Evolutionary conservation across 2,329 filamentous ascomycete genomes (phyloP).

Genomic region (Paecilomyces niveus): DNA sequence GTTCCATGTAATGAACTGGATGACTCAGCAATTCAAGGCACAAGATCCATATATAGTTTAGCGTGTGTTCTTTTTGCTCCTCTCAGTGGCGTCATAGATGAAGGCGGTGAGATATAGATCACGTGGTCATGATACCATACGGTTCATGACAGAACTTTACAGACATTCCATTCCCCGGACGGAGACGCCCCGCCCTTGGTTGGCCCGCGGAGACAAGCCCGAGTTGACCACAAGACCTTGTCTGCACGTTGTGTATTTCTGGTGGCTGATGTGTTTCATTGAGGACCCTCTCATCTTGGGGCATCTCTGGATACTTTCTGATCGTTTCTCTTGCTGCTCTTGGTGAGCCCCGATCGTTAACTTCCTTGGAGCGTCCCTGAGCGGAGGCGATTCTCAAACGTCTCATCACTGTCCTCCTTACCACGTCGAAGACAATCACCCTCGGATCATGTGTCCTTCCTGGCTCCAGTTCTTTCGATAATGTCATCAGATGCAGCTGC

Average conservation of each 20-base stretch:
- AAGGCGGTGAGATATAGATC: slow-evolving; percentile 21
- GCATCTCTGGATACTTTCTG: not conserved
- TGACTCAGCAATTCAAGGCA: slow-evolving; percentile 1
- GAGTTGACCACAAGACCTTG: not conserved
- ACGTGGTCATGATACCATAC: slow-evolving; percentile 9
- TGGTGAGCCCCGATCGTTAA: not conserved
- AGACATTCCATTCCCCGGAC: not conserved
- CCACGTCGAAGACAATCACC: not conserved
- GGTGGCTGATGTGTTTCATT: not conserved
- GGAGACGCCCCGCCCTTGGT: not conserved
- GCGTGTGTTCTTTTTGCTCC: not conserved
- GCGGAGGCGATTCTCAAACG: not conserved
- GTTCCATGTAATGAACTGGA: not conserved
- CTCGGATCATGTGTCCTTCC: slow-evolving; percentile 16
- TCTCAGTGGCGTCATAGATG: slow-evolving; percentile 26
- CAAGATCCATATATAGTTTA: not conserved
- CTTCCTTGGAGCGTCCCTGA: not conserved
- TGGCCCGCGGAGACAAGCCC: slow-evolving; percentile 1
- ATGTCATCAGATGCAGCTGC: slow-evolving; percentile 33
- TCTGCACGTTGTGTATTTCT: not conserved
- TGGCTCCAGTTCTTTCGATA: slow-evolving; percentile 14
- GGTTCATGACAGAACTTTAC: slow-evolving; percentile 15
- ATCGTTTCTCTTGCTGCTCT: not conserved
- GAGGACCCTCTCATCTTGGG: not conserved
- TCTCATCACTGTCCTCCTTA: not conserved